Conservation (phyloP, 108 stramenopile species). For the Conticribra guillardii region DNA sequence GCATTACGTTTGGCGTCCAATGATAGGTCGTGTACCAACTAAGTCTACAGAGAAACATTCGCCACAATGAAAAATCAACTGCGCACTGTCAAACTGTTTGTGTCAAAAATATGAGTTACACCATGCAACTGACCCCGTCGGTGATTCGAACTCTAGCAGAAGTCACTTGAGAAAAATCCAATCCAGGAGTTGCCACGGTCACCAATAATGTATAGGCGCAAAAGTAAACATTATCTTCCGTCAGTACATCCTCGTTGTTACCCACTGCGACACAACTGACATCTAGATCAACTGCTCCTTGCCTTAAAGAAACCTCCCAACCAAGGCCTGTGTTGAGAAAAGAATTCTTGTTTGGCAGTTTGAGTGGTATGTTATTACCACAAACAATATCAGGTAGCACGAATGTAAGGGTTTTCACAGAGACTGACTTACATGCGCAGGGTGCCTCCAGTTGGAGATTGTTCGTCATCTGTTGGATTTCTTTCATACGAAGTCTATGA, state of each 20-base stretch:
- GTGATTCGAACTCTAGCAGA: conserved; percentile 44
- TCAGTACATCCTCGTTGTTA: conserved; percentile 33
- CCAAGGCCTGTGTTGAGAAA: conserved; percentile 46
- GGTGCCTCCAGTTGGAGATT: too few relatives aligned
- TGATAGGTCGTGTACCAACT: too few relatives aligned
- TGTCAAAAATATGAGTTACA: too few relatives aligned
- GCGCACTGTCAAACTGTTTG: too few relatives aligned
- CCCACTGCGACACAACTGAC: conserved; percentile 50
- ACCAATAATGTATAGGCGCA: conserved; percentile 45
- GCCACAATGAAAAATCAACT: too few relatives aligned
- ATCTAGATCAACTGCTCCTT: conserved; percentile 48
- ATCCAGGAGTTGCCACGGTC: conserved; percentile 51
- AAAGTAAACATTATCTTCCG: conserved; percentile 58
- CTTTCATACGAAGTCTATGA: too few relatives aligned
- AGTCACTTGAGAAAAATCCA: conserved; percentile 42
- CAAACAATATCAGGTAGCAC: conserved; percentile 28
- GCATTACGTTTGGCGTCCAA: too few relatives aligned
- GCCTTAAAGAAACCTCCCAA: conserved; percentile 39
- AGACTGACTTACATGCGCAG: too few relatives aligned
- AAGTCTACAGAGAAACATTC: too few relatives aligned
- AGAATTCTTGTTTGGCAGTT: conserved; percentile 21
- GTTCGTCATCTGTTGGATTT: too few relatives aligned
- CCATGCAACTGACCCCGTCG: conserved; percentile 17
- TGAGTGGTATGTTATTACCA: conserved; percentile 21
- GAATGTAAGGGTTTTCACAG: too few relatives aligned